Conservation (phyloP, 2,329 filamentous ascomycete species). For the Xylaria sp. region DNA sequence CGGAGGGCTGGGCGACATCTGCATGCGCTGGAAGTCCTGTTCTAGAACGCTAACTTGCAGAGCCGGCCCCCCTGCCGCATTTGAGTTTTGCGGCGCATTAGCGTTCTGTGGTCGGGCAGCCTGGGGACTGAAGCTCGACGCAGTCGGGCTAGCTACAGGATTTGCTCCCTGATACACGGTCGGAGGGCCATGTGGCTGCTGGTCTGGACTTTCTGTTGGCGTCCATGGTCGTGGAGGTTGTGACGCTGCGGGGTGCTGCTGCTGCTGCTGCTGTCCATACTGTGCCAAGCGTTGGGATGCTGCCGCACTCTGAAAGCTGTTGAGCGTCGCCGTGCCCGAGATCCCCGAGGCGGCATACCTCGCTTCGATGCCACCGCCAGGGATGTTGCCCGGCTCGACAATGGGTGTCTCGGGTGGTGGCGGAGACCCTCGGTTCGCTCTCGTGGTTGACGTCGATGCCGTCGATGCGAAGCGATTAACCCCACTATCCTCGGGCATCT, state of each 20-base stretch:
- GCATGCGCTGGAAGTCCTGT: conserved; percentile 85
- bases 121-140: conserved; percentile 57
- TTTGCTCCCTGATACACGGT: conserved; percentile 90
- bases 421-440: conserved; percentile 90
- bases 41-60: conserved; percentile 79
- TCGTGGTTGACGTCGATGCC: conserved; percentile 91
- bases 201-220: conserved; percentile 88
- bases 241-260: conserved; percentile 60
- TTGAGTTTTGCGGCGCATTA: conserved; percentile 45
- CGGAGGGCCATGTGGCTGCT: conserved; percentile 87
- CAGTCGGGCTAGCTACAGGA: conserved; percentile 69
- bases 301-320: conserved; percentile 81
- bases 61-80: conserved; percentile 45
- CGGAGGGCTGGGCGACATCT: conserved; percentile 83
- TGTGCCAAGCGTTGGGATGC: conserved; percentile 84
- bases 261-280: conserved; percentile 70
- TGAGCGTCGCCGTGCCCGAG: conserved; percentile 84
- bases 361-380: conserved; percentile 86
- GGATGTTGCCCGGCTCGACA: conserved; percentile 75
- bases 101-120: conserved; percentile 50
- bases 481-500: conserved; percentile 58
- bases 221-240: conserved; percentile 82
- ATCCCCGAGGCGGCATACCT: conserved; percentile 93
- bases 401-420: conserved; percentile 94
- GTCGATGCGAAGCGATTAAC: conserved; percentile 79